Conservation (phyloP, 352 stramenopile genomes). For the Pythium monospermum region DNA sequence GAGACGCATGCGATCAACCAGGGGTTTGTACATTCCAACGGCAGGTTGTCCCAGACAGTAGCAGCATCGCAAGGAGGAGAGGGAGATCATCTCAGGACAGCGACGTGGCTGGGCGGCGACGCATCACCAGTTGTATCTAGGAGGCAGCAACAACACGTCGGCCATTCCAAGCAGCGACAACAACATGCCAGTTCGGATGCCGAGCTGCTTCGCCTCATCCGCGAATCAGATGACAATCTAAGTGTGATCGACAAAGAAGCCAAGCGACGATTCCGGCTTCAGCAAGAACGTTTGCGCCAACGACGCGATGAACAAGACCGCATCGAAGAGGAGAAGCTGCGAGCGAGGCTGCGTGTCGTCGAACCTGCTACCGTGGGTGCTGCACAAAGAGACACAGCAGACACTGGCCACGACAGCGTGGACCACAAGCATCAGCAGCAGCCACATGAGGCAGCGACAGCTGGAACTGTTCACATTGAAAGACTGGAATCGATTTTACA, state of each 20-base stretch:
- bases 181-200: constrained; percentile 2
- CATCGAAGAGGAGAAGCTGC: constrained; percentile 2
- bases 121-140: no score
- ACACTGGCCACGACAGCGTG: background rate
- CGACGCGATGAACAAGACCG: constrained; percentile 9
- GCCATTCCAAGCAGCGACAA: no score
- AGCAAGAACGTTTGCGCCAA: constrained; percentile 30
- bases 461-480: background rate
- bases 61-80: no score
- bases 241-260: constrained; percentile 60
- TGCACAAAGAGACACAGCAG: background rate
- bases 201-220: constrained; percentile 39
- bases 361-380: no score
- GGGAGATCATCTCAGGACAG: no score
- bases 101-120: no score
- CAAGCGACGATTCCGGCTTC: constrained; percentile 36
- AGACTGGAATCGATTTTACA: background rate
- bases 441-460: background rate
- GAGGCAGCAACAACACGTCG: no score
- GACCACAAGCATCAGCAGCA: no score
- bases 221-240: constrained; percentile 64
- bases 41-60: no score
- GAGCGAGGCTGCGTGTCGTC: background rate
- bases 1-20: no score
- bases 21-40: no score